Conservation (phyloP, 257 asterid species). For the Solanum tarijense region DNA sequence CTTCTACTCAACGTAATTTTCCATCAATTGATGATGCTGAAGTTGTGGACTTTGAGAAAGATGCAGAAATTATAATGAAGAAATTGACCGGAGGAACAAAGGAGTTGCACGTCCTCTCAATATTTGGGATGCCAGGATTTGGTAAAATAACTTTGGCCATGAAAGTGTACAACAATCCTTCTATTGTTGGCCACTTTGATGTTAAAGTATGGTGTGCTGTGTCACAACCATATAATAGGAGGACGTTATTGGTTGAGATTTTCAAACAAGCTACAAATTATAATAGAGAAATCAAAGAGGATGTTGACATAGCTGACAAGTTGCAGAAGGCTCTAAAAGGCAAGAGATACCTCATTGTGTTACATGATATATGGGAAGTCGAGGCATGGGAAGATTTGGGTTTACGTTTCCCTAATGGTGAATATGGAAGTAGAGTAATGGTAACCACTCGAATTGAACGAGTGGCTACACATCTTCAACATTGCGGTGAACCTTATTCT, state of each 20-base stretch:
- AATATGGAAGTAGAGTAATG: background rate
- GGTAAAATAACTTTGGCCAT: background rate
- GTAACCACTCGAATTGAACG: background rate
- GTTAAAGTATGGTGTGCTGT: background rate
- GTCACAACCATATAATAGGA: background rate
- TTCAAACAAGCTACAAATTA: background rate
- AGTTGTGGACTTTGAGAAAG: background rate
- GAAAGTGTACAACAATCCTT: background rate
- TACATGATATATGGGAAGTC: background rate
- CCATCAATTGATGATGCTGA: background rate
- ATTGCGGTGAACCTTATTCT: background rate
- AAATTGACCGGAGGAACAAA: background rate
- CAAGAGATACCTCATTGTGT: background rate
- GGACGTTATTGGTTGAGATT: background rate
- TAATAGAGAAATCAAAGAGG: background rate
- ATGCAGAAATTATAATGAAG: background rate
- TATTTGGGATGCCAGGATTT: background rate
- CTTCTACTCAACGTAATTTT: background rate
- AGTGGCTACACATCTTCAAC: background rate
- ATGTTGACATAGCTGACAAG: background rate
- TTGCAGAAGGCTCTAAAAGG: background rate
- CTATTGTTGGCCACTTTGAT: background rate
- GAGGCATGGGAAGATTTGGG: background rate
- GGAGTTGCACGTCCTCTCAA: background rate
- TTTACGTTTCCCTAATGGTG: background rate